Conservation (phyloP, 1,284 basidiomycete species). For the Mycena sp. region DNA sequence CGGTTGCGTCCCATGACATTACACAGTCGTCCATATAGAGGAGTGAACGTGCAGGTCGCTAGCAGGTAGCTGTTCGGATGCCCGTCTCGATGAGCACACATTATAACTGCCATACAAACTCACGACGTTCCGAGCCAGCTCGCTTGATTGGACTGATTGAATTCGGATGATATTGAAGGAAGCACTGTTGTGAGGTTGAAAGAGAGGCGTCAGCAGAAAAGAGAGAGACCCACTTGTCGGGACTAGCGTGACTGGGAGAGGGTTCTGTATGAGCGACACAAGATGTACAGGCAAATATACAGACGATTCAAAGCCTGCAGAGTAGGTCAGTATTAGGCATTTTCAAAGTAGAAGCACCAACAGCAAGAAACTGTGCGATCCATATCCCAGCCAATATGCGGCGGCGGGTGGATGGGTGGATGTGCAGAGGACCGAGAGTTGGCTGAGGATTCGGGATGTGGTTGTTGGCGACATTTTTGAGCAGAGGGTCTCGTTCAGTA, state of each 20-base stretch:
- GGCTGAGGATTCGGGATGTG: not conserved
- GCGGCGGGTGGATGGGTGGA: conserved; percentile 10
- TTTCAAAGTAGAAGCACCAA: conserved; percentile 8
- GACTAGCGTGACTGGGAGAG: conserved; percentile 55
- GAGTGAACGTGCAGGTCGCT: conserved; percentile 84
- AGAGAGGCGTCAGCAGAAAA: not conserved
- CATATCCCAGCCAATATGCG: conserved; percentile 23
- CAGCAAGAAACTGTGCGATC: conserved; percentile 22
- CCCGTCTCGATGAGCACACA: not conserved
- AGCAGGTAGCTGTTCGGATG: conserved; percentile 68
- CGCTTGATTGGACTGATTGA: conserved; percentile 79
- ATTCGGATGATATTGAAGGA: conserved; percentile 83
- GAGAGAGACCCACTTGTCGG: conserved; percentile 32
- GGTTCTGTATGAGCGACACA: not conserved
- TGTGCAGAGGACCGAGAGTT: conserved; percentile 18
- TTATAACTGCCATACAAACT: conserved; percentile 31
- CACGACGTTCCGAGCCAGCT: conserved; percentile 85
- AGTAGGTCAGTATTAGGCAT: not conserved
- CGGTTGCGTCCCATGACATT: conserved; percentile 82
- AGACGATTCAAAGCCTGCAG: conserved; percentile 27
- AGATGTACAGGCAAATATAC: not conserved
- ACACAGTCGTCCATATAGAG: conserved; percentile 81
- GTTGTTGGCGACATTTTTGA: conserved; percentile 1
- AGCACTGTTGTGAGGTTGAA: conserved; percentile 56
- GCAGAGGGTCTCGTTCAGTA: conserved; percentile 25